Conservation (phyloP, 2,329 filamentous ascomycete species). For the Claviceps purpurea region DNA sequence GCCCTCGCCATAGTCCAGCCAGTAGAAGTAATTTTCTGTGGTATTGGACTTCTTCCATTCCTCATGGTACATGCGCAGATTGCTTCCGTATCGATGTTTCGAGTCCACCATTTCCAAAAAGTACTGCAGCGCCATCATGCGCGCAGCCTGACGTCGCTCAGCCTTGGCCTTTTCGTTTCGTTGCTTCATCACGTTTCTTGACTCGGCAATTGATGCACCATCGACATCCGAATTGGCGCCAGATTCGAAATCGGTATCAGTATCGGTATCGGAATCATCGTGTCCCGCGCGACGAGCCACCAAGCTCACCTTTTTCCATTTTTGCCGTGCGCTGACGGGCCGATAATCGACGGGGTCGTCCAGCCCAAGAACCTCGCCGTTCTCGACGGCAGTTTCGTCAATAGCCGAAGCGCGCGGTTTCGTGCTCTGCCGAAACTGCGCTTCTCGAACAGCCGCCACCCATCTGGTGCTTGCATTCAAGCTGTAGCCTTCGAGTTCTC, state of each 20-base stretch:
- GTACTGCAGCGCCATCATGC: slow-evolving; percentile 75
- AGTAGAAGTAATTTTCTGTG: slow-evolving; percentile 85
- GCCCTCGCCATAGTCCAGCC: slow-evolving; percentile 75
- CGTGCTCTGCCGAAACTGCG: slow-evolving; percentile 38
- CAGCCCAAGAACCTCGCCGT: slow-evolving; percentile 6
- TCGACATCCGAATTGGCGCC: slow-evolving; percentile 14
- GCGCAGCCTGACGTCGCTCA: slow-evolving; percentile 51
- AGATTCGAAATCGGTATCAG: slow-evolving; percentile 35
- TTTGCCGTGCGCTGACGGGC: slow-evolving; percentile 38
- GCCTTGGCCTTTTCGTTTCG: slow-evolving; percentile 36
- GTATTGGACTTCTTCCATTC: slow-evolving; percentile 70
- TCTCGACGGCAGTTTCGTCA: slow-evolving; percentile 3
- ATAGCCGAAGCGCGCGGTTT: slow-evolving; percentile 25
- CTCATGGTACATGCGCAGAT: slow-evolving; percentile 67
- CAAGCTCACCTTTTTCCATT: slow-evolving; percentile 63
- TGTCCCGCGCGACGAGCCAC: slow-evolving; percentile 60
- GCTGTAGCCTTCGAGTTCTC: slow-evolving; percentile 55
- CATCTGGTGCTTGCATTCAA: slow-evolving; percentile 59
- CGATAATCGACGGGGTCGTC: slow-evolving; percentile 9
- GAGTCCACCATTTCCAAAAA: slow-evolving; percentile 75
- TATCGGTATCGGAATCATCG: slow-evolving; percentile 42
- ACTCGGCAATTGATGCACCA: slow-evolving; percentile 19
- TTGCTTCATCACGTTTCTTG: slow-evolving; percentile 24
- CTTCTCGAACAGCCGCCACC: slow-evolving; percentile 51
- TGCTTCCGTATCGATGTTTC: slow-evolving; percentile 79